Base-by-base conservation (phyloP, 179 eudicot genomes). In the Silene noctiflora region DNA sequence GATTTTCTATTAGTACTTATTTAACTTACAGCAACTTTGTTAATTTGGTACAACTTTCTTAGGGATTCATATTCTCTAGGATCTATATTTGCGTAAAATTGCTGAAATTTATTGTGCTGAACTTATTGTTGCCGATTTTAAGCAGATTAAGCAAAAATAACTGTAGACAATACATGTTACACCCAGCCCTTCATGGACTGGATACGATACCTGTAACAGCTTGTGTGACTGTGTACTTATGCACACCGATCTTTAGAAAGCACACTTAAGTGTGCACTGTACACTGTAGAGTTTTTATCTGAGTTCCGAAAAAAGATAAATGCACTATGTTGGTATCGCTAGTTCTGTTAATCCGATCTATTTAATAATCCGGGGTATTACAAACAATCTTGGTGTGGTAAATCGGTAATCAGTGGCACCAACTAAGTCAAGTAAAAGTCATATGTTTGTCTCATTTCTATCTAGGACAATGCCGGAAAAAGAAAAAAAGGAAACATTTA, bases 391-490 rank as follows among this genome's bases (percentile, higher is more conserved):
- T 62, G 66, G 66, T 62, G 31, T 62, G 67, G 17, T 62, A 13
- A 25, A 62, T 29, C 14, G 33, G 42, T 14, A 3, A 63, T 76
- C 56, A 60, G 66, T 68, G 20, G 20, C 21, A 21, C 4, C 14
- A 25, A 17, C 16, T 42, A 72, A 16, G 22, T 60, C 27, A 33
- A 4, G 0, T 59, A 60, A 59, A 46, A 31, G 75, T 81, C 77
- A 61, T 76, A 35, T 63, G 69, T 71, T 63, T 73, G 64, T 78
- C 68, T 81, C 65, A 68, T 59, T 27, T 74, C 24, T 55, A 74
- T 78, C 64, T 81, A 78, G 84, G 79, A 74, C 84, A 71, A 61
- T 78, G 78, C 84, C 12, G 69, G 69, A 74, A 69, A 72, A 77
- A 73, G 58, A 74, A 76, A 73, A 75, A 51, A n/a, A 66, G 74